These are phyloP conservation scores for Raffaelea arxii DNA, from an alignment of 2,329 filamentous ascomycete genomes.

Conservation along the genomic window DNA sequence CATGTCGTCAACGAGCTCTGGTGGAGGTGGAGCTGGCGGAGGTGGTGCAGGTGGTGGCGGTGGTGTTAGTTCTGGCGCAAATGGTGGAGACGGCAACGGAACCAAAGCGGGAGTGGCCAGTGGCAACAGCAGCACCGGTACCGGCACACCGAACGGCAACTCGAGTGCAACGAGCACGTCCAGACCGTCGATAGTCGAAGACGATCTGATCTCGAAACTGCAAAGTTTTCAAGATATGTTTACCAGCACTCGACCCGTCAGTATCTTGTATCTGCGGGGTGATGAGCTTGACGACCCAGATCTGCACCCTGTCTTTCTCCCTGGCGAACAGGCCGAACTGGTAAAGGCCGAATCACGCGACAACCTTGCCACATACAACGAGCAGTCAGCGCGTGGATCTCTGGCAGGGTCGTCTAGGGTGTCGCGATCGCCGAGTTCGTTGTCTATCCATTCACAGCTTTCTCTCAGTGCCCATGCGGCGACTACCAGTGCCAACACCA, in stretches of 20 bases:
- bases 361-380: conserved; percentile 35
- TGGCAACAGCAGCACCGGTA: conserved; percentile 1
- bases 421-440: conserved; percentile 56
- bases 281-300: conserved; percentile 74
- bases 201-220: conserved; percentile 71
- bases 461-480: conserved; percentile 47
- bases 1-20: conserved; percentile 69
- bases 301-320: conserved; percentile 62
- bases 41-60: conserved; percentile 3
- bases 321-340: conserved; percentile 56
- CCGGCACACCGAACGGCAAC: not conserved
- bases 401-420: conserved; percentile 52
- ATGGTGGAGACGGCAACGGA: not conserved
- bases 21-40: conserved; percentile 27
- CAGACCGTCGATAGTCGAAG: conserved; percentile 47
- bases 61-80: conserved; percentile 2
- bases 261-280: conserved; percentile 67
- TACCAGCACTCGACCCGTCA: conserved; percentile 69
- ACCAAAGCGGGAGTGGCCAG: conserved; percentile 2
- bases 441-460: conserved; percentile 50
- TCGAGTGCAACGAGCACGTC: conserved; percentile 9
- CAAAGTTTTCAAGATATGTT: conserved; percentile 81
- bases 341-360: conserved; percentile 42
- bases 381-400: conserved; percentile 44
- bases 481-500: conserved; percentile 2